Conservation (phyloP, 805 yeast genomes). For the Candida verbasci region DNA sequence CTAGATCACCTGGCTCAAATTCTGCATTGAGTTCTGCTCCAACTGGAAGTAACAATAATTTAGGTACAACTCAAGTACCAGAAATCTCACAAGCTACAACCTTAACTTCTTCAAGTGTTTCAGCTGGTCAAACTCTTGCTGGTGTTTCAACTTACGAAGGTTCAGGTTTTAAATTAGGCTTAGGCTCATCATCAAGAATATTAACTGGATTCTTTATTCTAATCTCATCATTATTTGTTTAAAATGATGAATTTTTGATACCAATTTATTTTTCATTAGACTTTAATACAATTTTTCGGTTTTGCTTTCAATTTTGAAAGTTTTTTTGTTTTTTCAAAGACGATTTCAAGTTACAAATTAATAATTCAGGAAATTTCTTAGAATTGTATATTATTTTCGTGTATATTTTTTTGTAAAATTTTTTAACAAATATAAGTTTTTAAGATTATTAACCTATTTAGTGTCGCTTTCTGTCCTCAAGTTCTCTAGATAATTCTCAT, state of each 20-base stretch:
- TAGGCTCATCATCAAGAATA: not conserved
- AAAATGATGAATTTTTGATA: not conserved
- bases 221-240: not conserved
- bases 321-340: too few relatives aligned
- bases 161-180: not conserved
- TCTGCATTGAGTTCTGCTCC: not conserved
- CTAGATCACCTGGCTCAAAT: too few relatives aligned
- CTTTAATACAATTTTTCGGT: too few relatives aligned
- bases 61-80: not conserved
- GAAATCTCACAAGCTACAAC: not conserved
- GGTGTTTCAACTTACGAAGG: not conserved
- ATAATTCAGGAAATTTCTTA: too few relatives aligned
- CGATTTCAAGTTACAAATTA: too few relatives aligned
- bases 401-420: too few relatives aligned
- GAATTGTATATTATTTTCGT: too few relatives aligned
- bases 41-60: not conserved
- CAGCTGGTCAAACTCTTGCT: not conserved
- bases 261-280: not conserved
- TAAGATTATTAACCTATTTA: too few relatives aligned
- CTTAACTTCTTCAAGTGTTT: not conserved
- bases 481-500: too few relatives aligned
- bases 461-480: too few relatives aligned
- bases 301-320: too few relatives aligned
- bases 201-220: not conserved
- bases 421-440: too few relatives aligned